Evolutionary conservation across 2,329 filamentous ascomycete species (phyloP).

Genomic region (Cladosporium sp.): DNA sequence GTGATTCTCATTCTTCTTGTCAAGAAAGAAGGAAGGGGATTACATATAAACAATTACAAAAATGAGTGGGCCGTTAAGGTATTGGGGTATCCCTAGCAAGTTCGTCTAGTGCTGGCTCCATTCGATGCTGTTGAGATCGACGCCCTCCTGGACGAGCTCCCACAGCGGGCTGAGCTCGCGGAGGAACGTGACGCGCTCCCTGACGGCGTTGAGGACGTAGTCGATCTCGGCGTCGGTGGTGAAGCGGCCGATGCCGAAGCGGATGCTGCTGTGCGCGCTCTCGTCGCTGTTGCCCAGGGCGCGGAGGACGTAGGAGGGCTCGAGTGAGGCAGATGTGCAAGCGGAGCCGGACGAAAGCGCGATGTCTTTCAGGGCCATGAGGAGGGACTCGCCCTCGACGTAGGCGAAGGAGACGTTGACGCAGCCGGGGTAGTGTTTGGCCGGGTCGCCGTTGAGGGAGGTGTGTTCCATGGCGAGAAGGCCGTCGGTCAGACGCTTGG

Average conservation of each 20-base stretch:
- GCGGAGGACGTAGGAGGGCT: constrained; percentile 92
- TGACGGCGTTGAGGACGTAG: constrained; percentile 92
- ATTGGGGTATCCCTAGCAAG: background rate
- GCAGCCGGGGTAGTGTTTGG: constrained; percentile 88
- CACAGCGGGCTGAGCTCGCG: constrained; percentile 92
- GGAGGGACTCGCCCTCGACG: constrained; percentile 92
- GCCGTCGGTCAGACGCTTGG: constrained; percentile 76
- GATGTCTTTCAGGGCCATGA: constrained; percentile 98
- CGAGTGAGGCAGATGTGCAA: constrained; percentile 93
- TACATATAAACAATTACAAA: constrained; percentile 13
- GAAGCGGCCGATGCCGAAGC: constrained; percentile 95
- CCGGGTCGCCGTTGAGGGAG: constrained; percentile 77
- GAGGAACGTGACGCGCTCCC: constrained; percentile 85
- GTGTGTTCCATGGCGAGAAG: constrained; percentile 91
- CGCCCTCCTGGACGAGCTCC: constrained; percentile 96
- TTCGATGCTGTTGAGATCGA: constrained; percentile 93
- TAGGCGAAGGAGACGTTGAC: constrained; percentile 99
- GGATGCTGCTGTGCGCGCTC: constrained; percentile 94
- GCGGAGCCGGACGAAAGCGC: constrained; percentile 94
- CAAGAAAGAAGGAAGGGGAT: background rate
- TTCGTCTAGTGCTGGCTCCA: constrained; percentile 85
- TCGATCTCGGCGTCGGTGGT: constrained; percentile 95
- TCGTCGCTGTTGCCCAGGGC: constrained; percentile 96
- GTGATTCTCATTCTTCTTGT: too few relatives aligned
- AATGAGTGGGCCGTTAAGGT: constrained; percentile 2